Base-by-base conservation (phyloP, 345 rosid genomes). In the Aquilaria yunnanensis region DNA sequence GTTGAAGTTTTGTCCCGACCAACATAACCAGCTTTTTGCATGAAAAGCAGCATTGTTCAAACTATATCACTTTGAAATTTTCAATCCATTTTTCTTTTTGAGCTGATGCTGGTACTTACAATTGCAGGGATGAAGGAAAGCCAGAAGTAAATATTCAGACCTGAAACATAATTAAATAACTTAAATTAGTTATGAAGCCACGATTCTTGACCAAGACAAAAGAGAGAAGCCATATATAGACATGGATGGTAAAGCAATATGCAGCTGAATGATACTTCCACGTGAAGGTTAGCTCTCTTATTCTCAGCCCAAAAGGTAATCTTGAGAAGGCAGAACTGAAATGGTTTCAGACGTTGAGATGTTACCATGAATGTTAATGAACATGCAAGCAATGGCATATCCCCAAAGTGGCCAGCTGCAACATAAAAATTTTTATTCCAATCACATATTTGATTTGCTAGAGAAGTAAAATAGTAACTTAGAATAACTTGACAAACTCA, bases 381-480 rank as follows among this genome's bases (percentile, higher is more conserved):
- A 89, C 81, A 92, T 89, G 77, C 98, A 92, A 49, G 80, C 50
- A 53, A 92, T 84, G 37, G 96, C 84, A 76, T 92, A 92, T 73
- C 67, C 91, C 98, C 96, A 92, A 54, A 92, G 96, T 11, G 85
- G 93, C 92, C 91, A 85, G 79, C 98, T 92, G 84, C 78, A 77
- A 72, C 59, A 55, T 59, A 23, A 47, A 63, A 61, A 52, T 30
- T n/a, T 61, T 63, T 10, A 62, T 46, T 32, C 47, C 41, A 3
- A 9, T 37, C 23, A 33, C 49, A 50, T 37, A 37, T 32, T 5
- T 43, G 7, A 9, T 9, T 58, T 41, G 2, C 29, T 14, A 16
- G 30, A 43, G 33, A 43, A 43, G 46, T 14, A 14, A 9, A 57
- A 14, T 57, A 37, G 43, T 37, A 37, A 37, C 43, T 37, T 7